These are phyloP conservation scores for Blakeslea trispora DNA, from an alignment of 371 early-diverging fungal genomes.

Conservation along the genomic window DNA sequence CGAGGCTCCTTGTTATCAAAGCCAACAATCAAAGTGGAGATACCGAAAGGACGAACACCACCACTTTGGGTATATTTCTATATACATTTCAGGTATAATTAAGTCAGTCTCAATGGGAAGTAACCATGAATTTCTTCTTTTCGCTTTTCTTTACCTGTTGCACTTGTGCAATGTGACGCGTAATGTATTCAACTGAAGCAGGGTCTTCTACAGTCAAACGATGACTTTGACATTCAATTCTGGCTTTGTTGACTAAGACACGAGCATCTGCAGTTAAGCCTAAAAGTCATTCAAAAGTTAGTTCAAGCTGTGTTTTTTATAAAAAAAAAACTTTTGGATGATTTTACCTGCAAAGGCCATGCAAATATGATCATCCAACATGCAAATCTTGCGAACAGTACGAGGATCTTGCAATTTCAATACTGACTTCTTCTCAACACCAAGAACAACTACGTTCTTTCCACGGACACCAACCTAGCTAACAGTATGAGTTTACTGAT, in stretches of 20 bases:
- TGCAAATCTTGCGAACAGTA: conserved; percentile 95
- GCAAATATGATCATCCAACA: conserved; percentile 96
- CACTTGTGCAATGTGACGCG: conserved; percentile 95
- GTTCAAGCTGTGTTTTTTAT: too few relatives aligned
- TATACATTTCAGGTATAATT: too few relatives aligned
- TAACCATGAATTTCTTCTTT: too few relatives aligned
- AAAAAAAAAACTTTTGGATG: neutral
- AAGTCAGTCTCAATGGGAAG: too few relatives aligned
- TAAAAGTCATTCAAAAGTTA: too few relatives aligned
- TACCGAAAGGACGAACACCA: conserved; percentile 99
- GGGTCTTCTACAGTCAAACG: conserved; percentile 97
- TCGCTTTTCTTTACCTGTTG: conserved; percentile 88
- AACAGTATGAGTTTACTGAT: neutral
- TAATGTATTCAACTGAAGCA: conserved; percentile 97
- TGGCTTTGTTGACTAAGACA: conserved; percentile 95
- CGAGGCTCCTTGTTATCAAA: conserved; percentile 85
- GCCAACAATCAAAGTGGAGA: conserved; percentile 97
- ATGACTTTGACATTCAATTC: conserved; percentile 97
- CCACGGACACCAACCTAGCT: conserved; percentile 97
- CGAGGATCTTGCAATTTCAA: conserved; percentile 97
- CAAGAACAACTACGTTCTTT: conserved; percentile 89
- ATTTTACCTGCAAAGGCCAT: conserved; percentile 92
- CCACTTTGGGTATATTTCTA: conserved; percentile 99
- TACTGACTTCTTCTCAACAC: conserved; percentile 97
- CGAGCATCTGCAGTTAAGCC: conserved; percentile 97